Percentiles rank a stretch among this genome's conserved stretches.
Evolutionary conservation across 2,329 filamentous ascomycete species (phyloP).

Genomic region (Sclerotinia spermophila): DNA sequence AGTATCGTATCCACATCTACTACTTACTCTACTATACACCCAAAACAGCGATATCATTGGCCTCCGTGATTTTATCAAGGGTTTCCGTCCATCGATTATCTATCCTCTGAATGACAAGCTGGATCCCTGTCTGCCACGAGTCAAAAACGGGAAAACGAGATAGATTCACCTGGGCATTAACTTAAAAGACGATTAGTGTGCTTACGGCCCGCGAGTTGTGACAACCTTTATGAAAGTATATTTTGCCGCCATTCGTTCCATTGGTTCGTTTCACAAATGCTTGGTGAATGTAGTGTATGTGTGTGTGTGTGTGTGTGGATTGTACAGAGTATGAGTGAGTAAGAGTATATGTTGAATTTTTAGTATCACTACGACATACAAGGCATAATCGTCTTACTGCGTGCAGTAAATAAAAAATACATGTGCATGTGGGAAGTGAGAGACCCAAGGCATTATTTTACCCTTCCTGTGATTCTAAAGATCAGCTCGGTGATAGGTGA

Average conservation of each 20-base stretch:
- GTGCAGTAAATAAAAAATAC: background rate
- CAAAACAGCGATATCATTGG: background rate
- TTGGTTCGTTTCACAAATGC: background rate
- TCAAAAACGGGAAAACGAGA: constrained; percentile 13
- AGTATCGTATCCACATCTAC: background rate
- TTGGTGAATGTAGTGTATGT: background rate
- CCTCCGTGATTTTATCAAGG: background rate
- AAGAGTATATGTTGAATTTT: background rate
- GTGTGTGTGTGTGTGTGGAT: background rate
- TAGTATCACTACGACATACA: background rate
- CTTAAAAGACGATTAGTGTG: background rate
- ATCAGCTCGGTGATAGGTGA: constrained; percentile 1
- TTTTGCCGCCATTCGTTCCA: background rate
- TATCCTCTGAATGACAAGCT: background rate
- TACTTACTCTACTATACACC: too few relatives aligned
- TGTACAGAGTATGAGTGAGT: background rate
- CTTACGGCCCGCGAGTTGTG: background rate
- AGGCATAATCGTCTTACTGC: constrained; percentile 9
- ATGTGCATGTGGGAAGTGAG: background rate
- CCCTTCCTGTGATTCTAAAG: background rate
- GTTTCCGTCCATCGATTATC: background rate
- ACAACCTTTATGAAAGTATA: background rate
- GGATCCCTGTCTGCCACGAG: constrained; percentile 11
- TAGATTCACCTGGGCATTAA: background rate
- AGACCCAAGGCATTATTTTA: background rate